Evolutionary conservation across 345 rosid species (phyloP).

Genomic region (Arabidopsis suecica): DNA sequence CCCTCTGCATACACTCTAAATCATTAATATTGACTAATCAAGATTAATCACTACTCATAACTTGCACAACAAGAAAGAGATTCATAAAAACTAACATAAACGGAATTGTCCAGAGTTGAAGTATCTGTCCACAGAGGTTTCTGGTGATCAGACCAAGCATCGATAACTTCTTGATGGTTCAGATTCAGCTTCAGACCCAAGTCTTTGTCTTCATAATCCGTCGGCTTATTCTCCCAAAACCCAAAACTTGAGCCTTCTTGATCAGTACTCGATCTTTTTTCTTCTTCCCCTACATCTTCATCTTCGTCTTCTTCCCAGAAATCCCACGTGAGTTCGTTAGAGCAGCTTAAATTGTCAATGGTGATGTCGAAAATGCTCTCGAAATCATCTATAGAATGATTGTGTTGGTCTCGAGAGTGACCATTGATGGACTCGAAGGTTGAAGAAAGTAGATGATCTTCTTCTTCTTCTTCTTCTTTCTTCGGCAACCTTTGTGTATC

Average conservation of each 20-base stretch:
- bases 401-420: background rate
- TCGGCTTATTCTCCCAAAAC: constrained; percentile 37
- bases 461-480: constrained; percentile 47
- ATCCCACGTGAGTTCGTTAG: constrained; percentile 42
- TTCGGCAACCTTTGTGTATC: constrained; percentile 37
- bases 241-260: constrained; percentile 45
- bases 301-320: constrained; percentile 42
- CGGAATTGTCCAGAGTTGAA: constrained; percentile 42
- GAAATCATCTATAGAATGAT: constrained; percentile 10
- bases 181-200: constrained; percentile 61
- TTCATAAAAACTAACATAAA: constrained; percentile 53
- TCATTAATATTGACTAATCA: background rate
- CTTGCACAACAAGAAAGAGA: constrained; percentile 27
- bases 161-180: constrained; percentile 76
- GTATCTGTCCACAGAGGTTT: constrained; percentile 50
- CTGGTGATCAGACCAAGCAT: constrained; percentile 70
- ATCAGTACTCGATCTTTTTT: constrained; percentile 25
- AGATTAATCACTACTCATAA: constrained; percentile 6
- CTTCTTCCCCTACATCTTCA: constrained; percentile 31
- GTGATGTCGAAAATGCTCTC: constrained; percentile 34
- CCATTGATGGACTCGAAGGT: constrained; percentile 23
- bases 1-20: constrained; percentile 45
- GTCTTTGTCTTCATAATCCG: constrained; percentile 49
- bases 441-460: constrained; percentile 32
- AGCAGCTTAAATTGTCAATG: constrained; percentile 44